A percentile compares a stretch with the other conserved stretches of the same genome.
phyloP scores from a whole-genome alignment of 116 monocot genomes.

The Thalassia testudinum region DNA sequence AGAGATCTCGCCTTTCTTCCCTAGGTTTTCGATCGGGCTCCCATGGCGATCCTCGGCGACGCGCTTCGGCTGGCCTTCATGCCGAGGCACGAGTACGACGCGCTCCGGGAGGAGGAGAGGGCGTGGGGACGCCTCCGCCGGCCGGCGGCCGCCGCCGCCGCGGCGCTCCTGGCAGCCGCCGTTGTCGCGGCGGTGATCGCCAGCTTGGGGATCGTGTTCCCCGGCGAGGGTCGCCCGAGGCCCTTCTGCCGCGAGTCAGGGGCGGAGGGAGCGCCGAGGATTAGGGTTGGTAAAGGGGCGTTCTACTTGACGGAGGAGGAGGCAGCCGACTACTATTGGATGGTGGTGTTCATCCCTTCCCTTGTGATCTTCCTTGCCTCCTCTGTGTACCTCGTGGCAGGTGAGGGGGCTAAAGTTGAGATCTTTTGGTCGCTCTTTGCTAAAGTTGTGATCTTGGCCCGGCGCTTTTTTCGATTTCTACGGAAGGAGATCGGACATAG shows the following conservation, averaged over 20 bases:
- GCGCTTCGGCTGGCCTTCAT: conserved; percentile 92
- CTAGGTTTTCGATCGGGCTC: not conserved
- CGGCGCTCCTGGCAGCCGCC: conserved; percentile 13
- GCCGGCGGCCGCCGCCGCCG: conserved; percentile 17
- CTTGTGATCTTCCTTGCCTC: conserved; percentile 55
- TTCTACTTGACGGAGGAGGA: conserved; percentile 80
- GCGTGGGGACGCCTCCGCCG: conserved; percentile 44
- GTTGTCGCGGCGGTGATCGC: conserved; percentile 29
- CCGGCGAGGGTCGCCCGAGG: conserved; percentile 29
- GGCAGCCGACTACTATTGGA: conserved; percentile 79
- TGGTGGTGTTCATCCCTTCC: conserved; percentile 82
- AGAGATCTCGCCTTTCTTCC: no score
- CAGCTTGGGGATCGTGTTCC: conserved; percentile 63
- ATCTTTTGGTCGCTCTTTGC: no score
- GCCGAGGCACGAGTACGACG: conserved; percentile 51
- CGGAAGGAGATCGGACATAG: no score
- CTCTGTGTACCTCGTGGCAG: conserved; percentile 44
- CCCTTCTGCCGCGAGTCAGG: conserved; percentile 53
- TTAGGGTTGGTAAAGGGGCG: conserved; percentile 27
- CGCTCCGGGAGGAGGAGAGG: conserved; percentile 56
- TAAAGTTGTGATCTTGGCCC: no score
- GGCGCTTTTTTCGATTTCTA: no score
- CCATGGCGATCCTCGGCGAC: conserved; percentile 58
- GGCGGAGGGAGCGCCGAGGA: conserved; percentile 20
- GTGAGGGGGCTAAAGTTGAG: no score